A percentile compares a stretch with the other conserved stretches of the same genome.
phyloP scores from a whole-genome alignment of 306 rosid genomes.

The Trifolium pratense region DNA sequence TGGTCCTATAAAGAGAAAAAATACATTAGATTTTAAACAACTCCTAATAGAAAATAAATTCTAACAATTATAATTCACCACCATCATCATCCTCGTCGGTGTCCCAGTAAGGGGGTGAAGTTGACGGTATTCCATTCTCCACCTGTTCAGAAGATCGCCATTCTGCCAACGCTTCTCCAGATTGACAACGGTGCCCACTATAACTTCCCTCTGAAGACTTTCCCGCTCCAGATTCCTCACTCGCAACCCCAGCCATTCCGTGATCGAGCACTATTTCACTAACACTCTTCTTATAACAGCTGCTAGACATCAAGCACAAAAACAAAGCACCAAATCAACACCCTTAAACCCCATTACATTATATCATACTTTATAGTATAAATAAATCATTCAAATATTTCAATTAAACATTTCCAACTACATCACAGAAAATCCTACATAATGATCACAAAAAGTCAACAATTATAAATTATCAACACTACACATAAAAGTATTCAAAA shows the following conservation, averaged over 20 bases:
- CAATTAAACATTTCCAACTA: not conserved
- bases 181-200: slow-evolving; percentile 78
- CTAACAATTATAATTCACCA: slow-evolving; percentile 54
- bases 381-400: slow-evolving; percentile 16
- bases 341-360: slow-evolving; percentile 34
- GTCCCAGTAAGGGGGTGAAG: slow-evolving; percentile 98
- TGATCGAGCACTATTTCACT: slow-evolving; percentile 53
- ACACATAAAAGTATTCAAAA: not conserved
- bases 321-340: slow-evolving; percentile 24
- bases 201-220: slow-evolving; percentile 76
- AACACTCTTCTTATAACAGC: slow-evolving; percentile 53
- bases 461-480: slow-evolving; percentile 7
- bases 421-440: not conserved
- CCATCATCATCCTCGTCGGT: slow-evolving; percentile 90
- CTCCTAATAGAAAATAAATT: slow-evolving; percentile 3
- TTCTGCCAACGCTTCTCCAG: slow-evolving; percentile 94
- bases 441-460: slow-evolving; percentile 11
- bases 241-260: slow-evolving; percentile 79
- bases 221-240: slow-evolving; percentile 84
- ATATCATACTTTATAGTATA: slow-evolving; percentile 1
- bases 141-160: slow-evolving; percentile 99
- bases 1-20: slow-evolving; percentile 61
- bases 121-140: slow-evolving; percentile 90
- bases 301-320: slow-evolving; percentile 44
- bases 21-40: slow-evolving; percentile 30